Evolutionary conservation across 176 grass and related monocot species (phyloP), one percentile per base, ranked within the genome.

Genomic region (Urochloa ruziziensis): DNA sequence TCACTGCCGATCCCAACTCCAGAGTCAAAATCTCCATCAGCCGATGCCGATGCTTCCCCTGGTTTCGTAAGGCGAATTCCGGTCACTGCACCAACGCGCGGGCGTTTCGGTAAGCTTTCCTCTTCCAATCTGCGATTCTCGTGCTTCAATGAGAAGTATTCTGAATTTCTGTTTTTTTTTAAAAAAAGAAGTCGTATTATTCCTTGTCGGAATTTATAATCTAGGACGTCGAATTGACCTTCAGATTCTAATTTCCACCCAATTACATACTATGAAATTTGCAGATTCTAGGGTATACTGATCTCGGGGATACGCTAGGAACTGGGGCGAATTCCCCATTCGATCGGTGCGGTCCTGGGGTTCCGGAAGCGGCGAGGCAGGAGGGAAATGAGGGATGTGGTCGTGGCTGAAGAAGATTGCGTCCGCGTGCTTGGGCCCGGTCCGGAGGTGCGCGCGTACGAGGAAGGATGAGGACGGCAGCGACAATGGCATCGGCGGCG

Each of bases 351-450:
- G 36, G 80, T 61, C 29, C 67, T 32, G 67, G 52, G 67, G 80
- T 67, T 54, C 62, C 36, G 13, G 53, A 34, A n/a, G 73, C 62
- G 36, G 62, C 37, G 83, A 23, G 62, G 36, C 49, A 58, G 62
- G 48, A 68, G 85, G 92, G 93, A 92, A 83, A 95, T 95, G 93
- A 92, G 90, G 93, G 93, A 92, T 92, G 90, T 88, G 83, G 75
- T 77, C 88, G 49, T 90, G 88, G 90, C 37, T 90, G 88, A 71
- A 54, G 83, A 92, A 86, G 85, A 82, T 88, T 88, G 85, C 78
- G 80, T 67, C 82, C 40, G 73, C 90, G 83, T 92, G 93, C 64
- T 90, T 86, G 93, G 93, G 82, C 90, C 90, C 88, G 81, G 79
- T 92, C 78, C 85, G 79, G 82, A 85, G 78, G 74, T 90, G 56